Percentiles rank a stretch among this genome's conserved stretches.
Conservation (phyloP, 345 rosid genomes). For the Barbarea vulgaris region DNA sequence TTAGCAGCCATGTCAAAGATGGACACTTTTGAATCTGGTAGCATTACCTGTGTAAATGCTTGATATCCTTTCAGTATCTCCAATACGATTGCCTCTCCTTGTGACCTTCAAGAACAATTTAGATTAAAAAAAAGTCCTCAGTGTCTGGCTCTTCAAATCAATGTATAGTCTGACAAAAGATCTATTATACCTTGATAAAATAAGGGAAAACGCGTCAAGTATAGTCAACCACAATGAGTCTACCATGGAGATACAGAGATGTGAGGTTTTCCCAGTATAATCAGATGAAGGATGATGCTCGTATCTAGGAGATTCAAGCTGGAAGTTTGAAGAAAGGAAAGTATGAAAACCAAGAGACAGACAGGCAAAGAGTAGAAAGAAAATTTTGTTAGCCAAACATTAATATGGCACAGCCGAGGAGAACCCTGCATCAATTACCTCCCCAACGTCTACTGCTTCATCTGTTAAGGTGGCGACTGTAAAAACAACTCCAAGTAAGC, state of each 20-base stretch:
- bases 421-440: constrained; percentile 54
- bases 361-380: constrained; percentile 8
- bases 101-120: constrained; percentile 72
- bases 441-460: constrained; percentile 91
- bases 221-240: constrained; percentile 96
- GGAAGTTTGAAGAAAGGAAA: constrained; percentile 41
- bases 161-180: constrained; percentile 23
- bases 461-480: constrained; percentile 96
- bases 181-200: constrained; percentile 75
- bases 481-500: constrained; percentile 87
- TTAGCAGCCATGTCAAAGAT: constrained; percentile 27
- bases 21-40: constrained; percentile 15
- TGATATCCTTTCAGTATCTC: constrained; percentile 98
- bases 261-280: constrained; percentile 62
- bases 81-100: constrained; percentile 96
- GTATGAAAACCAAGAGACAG: constrained; percentile 23
- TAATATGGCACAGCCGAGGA: constrained; percentile 23
- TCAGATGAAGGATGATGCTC: constrained; percentile 66
- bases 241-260: constrained; percentile 86
- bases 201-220: constrained; percentile 93
- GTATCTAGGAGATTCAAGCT: constrained; percentile 91
- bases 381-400: constrained; percentile 8
- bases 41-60: constrained; percentile 94
- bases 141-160: constrained; percentile 13
- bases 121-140: constrained; percentile 38